phyloP scores from a whole-genome alignment of 208 protist genomes.

The Crithidia fasciculata region DNA sequence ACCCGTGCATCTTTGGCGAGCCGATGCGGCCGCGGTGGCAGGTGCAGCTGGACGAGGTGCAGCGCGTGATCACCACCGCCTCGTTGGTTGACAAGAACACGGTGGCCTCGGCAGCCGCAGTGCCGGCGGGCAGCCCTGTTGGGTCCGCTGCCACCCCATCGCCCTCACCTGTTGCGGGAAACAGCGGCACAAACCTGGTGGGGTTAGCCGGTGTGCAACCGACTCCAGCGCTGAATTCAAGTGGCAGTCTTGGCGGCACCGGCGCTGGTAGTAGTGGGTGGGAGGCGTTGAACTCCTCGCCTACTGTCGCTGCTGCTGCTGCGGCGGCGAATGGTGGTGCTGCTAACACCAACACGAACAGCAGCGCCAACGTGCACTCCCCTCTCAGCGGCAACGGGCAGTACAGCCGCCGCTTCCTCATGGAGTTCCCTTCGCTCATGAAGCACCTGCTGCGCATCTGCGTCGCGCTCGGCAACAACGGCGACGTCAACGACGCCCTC shows the following conservation, averaged over 20 bases:
- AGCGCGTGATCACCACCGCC: constrained; percentile 77
- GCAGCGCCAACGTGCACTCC: constrained; percentile 28
- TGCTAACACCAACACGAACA: neutral
- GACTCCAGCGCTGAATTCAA: neutral
- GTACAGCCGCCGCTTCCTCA: constrained; percentile 74
- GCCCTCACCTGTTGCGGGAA: neutral
- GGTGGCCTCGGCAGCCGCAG: constrained; percentile 28
- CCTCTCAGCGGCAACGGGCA: constrained; percentile 59
- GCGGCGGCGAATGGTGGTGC: neutral
- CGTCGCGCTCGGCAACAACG: constrained; percentile 43
- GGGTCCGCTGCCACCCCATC: neutral
- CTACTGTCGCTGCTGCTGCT: neutral
- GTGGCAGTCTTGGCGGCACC: neutral
- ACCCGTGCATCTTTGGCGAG: constrained; percentile 81
- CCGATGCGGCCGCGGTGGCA: constrained; percentile 86
- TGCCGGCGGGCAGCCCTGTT: constrained; percentile 9
- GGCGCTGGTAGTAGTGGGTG: neutral
- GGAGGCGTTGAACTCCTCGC: neutral
- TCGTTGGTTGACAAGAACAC: constrained; percentile 35
- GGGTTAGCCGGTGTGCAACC: neutral
- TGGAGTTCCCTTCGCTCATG: constrained; percentile 81
- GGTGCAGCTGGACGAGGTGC: constrained; percentile 89
- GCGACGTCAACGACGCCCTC: constrained; percentile 69
- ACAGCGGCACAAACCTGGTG: neutral
- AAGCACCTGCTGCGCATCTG: constrained; percentile 62